Evolutionary conservation across 257 asterid genomes (phyloP), one percentile per base, ranked within the genome.

Genomic region (Sherardia arvensis): DNA sequence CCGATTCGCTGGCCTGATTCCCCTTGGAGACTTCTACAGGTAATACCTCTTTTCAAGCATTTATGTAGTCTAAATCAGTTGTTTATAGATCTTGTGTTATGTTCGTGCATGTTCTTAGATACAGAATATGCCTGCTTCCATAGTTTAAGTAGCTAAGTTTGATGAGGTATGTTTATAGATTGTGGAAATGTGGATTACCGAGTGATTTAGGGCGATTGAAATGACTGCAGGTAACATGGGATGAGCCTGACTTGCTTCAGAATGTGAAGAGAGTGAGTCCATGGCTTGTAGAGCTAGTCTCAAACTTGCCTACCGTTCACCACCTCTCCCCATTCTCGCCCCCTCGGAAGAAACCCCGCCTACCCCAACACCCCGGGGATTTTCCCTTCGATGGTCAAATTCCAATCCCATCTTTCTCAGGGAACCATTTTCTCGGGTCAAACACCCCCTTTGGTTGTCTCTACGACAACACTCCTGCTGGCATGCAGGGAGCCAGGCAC

Each of bases 401-500:
- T 76, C 81, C 84, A 25, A 68, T 82, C 59, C 86, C 95, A 14
- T 29, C 81, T 11, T 79, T 83, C 61, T 68, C 85, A 33, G 64
- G 81, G 43, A 74, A 81, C 71, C 83, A 67, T 53, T 68, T 79
- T 48, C 77, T 78, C 11, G 79, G 82, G 66, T 78, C 84, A 4
- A 74, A 59, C 45, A 74, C 69, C 76, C 94, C 87, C 29, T 82
- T 81, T 18, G 77, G 91, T 65, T 78, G 78, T 80, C 83, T 79
- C 62, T 81, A 83, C 10, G 83, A 79, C 84, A 84, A 72, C 73
- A 81, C 81, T 79, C 89, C 94, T 84, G 95, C 96, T 78, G 94
- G 96, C 98, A 91, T 91, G 91, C 98, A 85, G 93, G 93, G 93
- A 86, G 98, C 98, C 98, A 91, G 98, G 98, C 98, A 91, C 69